Base-by-base conservation (phyloP, 2,329 filamentous ascomycete genomes). In the Cytospora piceicola region DNA sequence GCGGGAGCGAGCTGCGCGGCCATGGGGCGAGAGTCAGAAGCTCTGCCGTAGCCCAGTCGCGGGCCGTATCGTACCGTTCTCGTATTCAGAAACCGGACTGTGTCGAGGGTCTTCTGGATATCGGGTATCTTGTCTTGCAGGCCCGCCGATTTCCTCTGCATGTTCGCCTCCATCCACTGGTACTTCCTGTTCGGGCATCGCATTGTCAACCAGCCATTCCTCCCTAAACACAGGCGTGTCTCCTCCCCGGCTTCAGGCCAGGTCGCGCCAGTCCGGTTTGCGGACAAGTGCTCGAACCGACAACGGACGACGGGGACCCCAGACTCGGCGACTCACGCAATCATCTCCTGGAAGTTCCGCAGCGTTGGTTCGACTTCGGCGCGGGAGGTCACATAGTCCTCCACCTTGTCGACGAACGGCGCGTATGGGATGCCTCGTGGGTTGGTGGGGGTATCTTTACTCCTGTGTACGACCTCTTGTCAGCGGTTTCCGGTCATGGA, bases 121-220 rank as follows among this genome's bases (percentile, higher is more conserved):
- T 99, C 95, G 0, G 95, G 95, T 71, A 99, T 93, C 82, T 98
- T 99, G 75, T 97, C 94, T 74, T 90, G 91, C 64, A 99, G 81
- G 2, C 94, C 93, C 4, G 85, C 83, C 61, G 91, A 90, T 57
- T 95, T 87, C 69, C 93, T 86, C 77, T 96, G 90, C 66, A 95
- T 91, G 78, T 97, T 98, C 76, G 90, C 83, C 80, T 98, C 93
- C 95, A 99, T 99, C 81, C 98, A 99, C 78, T 98, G 95, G 82
- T 99, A 99, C 85, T 99, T 99, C 72, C 93, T 96, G 75, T 77
- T 75, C 78, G 5, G 17, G n/a, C n/a, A 24, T 24, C 32, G 42
- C 54, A 2, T 30, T 30, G 65, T 67, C 58, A 67, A 32, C 27
- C 34, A n/a, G 20, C 58, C 20, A 36, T 27, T 24, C 29, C 29